Conservation (phyloP, 495 filamentous ascomycete species). For the Talaromyces adpressus region DNA sequence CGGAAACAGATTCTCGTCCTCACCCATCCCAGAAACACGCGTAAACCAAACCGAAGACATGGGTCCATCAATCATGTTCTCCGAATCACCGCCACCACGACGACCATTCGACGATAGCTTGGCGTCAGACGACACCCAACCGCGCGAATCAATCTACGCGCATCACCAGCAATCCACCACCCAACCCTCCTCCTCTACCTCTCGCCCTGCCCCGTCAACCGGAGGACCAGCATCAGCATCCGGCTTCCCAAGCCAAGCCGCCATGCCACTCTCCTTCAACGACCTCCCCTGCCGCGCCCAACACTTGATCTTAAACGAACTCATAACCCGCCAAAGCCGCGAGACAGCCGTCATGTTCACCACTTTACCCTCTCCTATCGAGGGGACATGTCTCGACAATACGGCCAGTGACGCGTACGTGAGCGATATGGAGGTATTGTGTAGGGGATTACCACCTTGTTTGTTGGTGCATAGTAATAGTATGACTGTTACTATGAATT, state of each 20-base stretch:
- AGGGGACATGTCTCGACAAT: conserved; percentile 65
- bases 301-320: conserved; percentile 78
- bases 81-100: conserved; percentile 40
- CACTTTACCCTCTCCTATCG: conserved; percentile 68
- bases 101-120: conserved; percentile 5
- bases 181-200: neutral
- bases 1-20: conserved; percentile 59
- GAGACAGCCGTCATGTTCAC: conserved; percentile 81
- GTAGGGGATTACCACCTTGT: conserved; percentile 59
- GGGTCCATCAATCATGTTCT: conserved; percentile 76
- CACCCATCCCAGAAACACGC: conserved; percentile 65
- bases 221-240: conserved; percentile 32
- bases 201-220: conserved; percentile 8
- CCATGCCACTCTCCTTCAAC: conserved; percentile 70
- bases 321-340: conserved; percentile 61
- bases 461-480: conserved; percentile 82
- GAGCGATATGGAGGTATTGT: conserved; percentile 68
- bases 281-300: conserved; percentile 76
- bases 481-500: conserved; percentile 83
- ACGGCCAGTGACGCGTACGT: conserved; percentile 65
- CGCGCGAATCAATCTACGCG: conserved; percentile 46
- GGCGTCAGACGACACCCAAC: conserved; percentile 16
- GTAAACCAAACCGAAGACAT: conserved; percentile 56
- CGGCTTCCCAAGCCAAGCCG: conserved; percentile 47
- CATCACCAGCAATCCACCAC: conserved; percentile 15